Percentiles rank a stretch among this genome's conserved stretches.
These are phyloP conservation scores for Acacia concinna DNA, from an alignment of 331 rosid genomes.

Conservation along the genomic window DNA sequence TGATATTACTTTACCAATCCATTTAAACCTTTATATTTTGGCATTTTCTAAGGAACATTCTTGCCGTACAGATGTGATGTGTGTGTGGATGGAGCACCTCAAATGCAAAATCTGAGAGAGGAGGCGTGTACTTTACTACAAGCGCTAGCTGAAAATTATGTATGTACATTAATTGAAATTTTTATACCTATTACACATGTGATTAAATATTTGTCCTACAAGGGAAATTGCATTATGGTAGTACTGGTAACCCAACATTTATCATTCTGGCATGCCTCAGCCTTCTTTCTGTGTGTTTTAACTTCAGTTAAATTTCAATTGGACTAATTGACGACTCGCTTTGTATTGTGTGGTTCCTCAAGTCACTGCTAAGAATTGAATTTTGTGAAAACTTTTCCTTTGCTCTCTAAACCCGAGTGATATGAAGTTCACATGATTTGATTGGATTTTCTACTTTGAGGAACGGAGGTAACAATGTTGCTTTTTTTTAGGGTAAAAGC, in stretches of 20 bases:
- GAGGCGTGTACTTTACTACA: slow-evolving; percentile 66
- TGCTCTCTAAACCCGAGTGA: not conserved
- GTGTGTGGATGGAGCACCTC: slow-evolving; percentile 76
- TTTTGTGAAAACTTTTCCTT: not conserved
- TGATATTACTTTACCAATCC: slow-evolving; percentile 8
- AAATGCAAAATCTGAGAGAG: slow-evolving; percentile 68
- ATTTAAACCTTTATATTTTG: slow-evolving; percentile 1
- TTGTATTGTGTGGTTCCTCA: slow-evolving; percentile 27
- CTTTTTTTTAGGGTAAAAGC: slow-evolving; percentile 45
- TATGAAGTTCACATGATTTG: slow-evolving; percentile 12
- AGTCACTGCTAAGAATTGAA: slow-evolving; percentile 12
- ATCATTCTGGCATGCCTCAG: slow-evolving; percentile 13
- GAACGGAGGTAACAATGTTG: slow-evolving; percentile 23
- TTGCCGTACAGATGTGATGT: slow-evolving; percentile 76
- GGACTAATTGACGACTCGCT: slow-evolving; percentile 19
- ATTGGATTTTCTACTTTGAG: slow-evolving; percentile 23
- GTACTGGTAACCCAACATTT: slow-evolving; percentile 8
- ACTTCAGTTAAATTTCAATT: slow-evolving; percentile 9
- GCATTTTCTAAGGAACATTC: slow-evolving; percentile 16
- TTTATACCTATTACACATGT: slow-evolving; percentile 14
- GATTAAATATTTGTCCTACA: slow-evolving; percentile 3
- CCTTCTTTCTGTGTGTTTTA: not conserved
- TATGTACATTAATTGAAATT: slow-evolving; percentile 42
- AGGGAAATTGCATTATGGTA: slow-evolving; percentile 20
- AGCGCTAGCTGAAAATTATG: slow-evolving; percentile 57